These are phyloP conservation scores for Hypomyces rosellus DNA, from an alignment of 2,329 filamentous ascomycete species.

Conservation along the genomic window DNA sequence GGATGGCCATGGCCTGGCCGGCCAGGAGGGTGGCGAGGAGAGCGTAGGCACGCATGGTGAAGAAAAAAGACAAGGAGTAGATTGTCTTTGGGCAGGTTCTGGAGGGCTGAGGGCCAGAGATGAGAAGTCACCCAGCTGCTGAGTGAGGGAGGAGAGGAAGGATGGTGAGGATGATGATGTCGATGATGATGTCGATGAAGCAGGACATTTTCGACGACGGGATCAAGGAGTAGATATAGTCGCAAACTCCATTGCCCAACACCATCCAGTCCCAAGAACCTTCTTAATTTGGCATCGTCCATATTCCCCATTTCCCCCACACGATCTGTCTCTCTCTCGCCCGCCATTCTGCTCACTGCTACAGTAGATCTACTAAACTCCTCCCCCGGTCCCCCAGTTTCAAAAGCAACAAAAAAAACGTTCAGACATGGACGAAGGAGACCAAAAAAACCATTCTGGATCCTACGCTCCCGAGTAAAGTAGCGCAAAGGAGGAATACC, in stretches of 20 bases:
- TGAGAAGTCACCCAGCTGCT: neutral
- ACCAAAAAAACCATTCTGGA: neutral
- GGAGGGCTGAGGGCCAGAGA: no score
- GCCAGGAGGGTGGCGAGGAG: conserved; percentile 7
- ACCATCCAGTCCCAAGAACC: no score
- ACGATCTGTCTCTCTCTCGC: neutral
- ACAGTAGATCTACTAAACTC: conserved; percentile 4
- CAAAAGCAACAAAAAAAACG: no score
- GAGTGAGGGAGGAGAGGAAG: neutral
- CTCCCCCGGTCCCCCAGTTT: no score
- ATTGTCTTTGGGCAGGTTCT: neutral
- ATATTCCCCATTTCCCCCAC: neutral
- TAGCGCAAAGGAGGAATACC: conserved; percentile 9
- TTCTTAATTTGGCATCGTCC: no score
- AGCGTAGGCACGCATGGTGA: conserved; percentile 4
- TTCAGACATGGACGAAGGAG: neutral
- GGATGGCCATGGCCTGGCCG: conserved; percentile 9
- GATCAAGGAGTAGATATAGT: no score
- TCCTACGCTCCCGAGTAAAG: neutral
- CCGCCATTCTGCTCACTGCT: no score
- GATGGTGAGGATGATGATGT: neutral
- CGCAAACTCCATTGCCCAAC: no score
- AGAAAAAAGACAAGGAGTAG: neutral
- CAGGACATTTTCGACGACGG: neutral
- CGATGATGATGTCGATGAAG: neutral